phyloP scores from a whole-genome alignment of 805 yeast species.

The Yamadazyma paraphyllophila region DNA sequence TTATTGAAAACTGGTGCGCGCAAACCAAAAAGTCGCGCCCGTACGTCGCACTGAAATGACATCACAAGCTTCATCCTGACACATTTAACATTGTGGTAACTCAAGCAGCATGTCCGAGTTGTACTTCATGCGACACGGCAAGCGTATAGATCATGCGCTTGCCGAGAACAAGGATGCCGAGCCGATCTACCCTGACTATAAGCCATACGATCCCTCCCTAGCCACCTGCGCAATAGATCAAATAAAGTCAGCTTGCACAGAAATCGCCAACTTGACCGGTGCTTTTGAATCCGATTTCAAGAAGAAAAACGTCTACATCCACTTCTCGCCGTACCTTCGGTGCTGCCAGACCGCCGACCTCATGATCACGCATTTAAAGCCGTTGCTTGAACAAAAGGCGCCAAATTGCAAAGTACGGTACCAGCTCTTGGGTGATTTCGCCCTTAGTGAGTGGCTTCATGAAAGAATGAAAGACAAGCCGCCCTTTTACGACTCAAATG shows the following conservation, averaged over 20 bases:
- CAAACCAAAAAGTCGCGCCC: not conserved
- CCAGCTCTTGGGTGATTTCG: constrained; percentile 44
- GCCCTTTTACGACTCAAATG: constrained; percentile 41
- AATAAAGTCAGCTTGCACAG: constrained; percentile 26
- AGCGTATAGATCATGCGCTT: constrained; percentile 38
- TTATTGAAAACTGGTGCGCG: too few relatives aligned
- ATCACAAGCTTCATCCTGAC: constrained; percentile 6
- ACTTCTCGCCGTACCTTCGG: constrained; percentile 43
- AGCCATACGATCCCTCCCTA: constrained; percentile 39
- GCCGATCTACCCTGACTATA: constrained; percentile 27
- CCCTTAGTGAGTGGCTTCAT: constrained; percentile 46
- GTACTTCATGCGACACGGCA: constrained; percentile 44
- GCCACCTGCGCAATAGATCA: constrained; percentile 27
- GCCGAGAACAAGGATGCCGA: constrained; percentile 22
- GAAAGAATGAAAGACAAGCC: constrained; percentile 43
- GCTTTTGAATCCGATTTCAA: constrained; percentile 17
- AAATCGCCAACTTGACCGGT: constrained; percentile 21
- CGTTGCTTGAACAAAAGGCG: constrained; percentile 18
- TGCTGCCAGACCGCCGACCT: constrained; percentile 46
- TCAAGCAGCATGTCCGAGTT: constrained; percentile 33
- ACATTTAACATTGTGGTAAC: not conserved
- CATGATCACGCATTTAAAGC: constrained; percentile 28
- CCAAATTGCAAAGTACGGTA: constrained; percentile 33
- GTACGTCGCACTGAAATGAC: constrained; percentile 4
- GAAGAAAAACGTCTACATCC: constrained; percentile 36